Evolutionary conservation across 2,329 filamentous ascomycete genomes (phyloP), one percentile per base, ranked within the genome.

Genomic region (Eurotiales sp.): DNA sequence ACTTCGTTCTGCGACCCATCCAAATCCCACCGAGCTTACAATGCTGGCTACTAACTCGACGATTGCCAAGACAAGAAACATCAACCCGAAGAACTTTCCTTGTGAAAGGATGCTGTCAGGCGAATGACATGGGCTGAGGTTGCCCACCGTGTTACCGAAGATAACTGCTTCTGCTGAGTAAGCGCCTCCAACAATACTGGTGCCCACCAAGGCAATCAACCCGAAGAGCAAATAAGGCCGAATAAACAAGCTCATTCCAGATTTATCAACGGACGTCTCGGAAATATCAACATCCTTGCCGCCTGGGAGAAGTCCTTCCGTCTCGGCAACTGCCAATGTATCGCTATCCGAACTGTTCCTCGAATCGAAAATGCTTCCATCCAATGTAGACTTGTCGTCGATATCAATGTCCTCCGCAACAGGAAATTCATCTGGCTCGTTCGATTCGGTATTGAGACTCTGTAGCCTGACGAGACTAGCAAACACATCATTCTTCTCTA

Each of bases 1-100:
- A 1, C 84, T 66, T 56, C 81, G 78, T 61, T 87, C 83, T 1
- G 83, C 78, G 0, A 80, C 68, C 42, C 72, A 64, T 1, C 79
- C 79, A 58, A 82, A 81, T 4, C 67, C 64, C 1, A 73, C 71
- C 71, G 78, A 79, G 56, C 78, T 82, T n/a, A 75, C 69, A 7
- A 79, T 71, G 54, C 85, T 82, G 59, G 78, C 78, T 10, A 77
- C 66, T 57, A 82, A 74, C 56, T 80, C 78, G 25, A 80, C 66
- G 40, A 74, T 68, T 8, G 77, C 79, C 8, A 83, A 67, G 62
- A 81, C 74, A 61, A 82, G 81, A 63, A 79, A 76, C 51, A 82
- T 64, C 1, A 77, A 71, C 3, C 76, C 75, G 34, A 77, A 79
- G 50, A 82, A 70, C 15, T 70, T 61, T 3, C 77, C 78, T 29